Percentiles rank a stretch among this genome's conserved stretches.
Evolutionary conservation across 257 asterid genomes (phyloP).

Genomic region (Jacaranda copaia): DNA sequence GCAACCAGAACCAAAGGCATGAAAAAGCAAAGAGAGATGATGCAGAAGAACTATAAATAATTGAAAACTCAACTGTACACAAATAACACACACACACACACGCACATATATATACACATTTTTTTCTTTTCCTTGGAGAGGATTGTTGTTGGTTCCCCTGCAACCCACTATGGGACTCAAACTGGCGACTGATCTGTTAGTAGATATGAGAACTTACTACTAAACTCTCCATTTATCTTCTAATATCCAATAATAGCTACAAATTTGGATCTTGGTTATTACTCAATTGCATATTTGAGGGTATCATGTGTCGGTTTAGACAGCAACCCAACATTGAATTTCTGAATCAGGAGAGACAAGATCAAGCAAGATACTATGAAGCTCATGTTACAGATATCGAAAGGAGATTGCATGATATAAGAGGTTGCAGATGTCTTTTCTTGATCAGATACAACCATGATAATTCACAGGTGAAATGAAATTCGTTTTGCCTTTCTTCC

Average conservation of each 20-base stretch:
- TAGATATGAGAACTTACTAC: background rate
- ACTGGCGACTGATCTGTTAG: no score
- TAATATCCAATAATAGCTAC: background rate
- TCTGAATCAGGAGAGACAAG: slow-evolving; percentile 66
- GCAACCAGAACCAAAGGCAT: background rate
- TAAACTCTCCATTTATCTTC: no score
- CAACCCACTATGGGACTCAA: no score
- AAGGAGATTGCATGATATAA: slow-evolving; percentile 79
- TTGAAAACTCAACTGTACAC: no score
- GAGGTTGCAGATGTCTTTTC: slow-evolving; percentile 96
- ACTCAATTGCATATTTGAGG: background rate
- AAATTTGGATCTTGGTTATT: background rate
- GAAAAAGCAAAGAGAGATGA: background rate
- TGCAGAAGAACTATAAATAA: background rate
- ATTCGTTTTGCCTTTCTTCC: background rate
- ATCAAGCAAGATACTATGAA: slow-evolving; percentile 79
- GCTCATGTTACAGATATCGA: slow-evolving; percentile 66
- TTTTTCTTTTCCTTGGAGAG: no score
- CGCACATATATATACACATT: no score
- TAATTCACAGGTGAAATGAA: slow-evolving; percentile 52
- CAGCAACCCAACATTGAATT: background rate
- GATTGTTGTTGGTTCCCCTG: no score
- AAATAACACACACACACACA: no score
- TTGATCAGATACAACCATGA: slow-evolving; percentile 72
- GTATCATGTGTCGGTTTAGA: background rate